A percentile compares a stretch with the other conserved stretches of the same genome.
Conservation (phyloP, 1,284 basidiomycete genomes). For the Moesziomyces antarcticus region DNA sequence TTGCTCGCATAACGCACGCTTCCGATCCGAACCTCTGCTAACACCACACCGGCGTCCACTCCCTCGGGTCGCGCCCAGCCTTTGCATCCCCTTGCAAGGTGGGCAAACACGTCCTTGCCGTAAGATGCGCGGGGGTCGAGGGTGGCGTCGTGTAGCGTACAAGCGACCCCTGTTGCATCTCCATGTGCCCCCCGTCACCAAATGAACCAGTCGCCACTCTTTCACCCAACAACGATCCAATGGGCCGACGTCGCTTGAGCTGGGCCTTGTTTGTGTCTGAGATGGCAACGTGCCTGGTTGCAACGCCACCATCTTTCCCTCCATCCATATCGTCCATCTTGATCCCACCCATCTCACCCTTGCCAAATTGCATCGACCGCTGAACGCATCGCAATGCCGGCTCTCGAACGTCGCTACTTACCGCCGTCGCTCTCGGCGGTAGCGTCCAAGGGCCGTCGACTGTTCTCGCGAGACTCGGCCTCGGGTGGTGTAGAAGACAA, state of each 20-base stretch:
- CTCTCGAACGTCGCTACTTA: slow-evolving; percentile 28
- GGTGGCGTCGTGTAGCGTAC: too few relatives aligned
- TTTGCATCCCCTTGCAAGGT: too few relatives aligned
- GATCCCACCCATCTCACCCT: background rate
- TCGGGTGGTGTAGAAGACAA: background rate
- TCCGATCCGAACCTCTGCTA: background rate
- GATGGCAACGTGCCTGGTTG: background rate
- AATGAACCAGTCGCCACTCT: background rate
- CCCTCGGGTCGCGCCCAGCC: too few relatives aligned
- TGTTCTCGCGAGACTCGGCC: slow-evolving; percentile 25
- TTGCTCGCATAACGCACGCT: background rate
- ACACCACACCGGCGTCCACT: slow-evolving; percentile 2
- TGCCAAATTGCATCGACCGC: background rate
- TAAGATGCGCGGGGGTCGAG: too few relatives aligned
- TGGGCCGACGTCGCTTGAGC: background rate
- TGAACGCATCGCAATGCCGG: slow-evolving; percentile 14
- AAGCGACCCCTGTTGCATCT: background rate
- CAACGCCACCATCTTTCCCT: background rate
- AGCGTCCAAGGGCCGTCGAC: slow-evolving; percentile 27
- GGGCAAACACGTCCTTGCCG: too few relatives aligned
- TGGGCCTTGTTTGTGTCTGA: background rate
- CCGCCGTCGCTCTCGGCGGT: slow-evolving; percentile 27
- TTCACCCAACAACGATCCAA: background rate
- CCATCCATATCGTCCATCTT: background rate
- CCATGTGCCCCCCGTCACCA: too few relatives aligned